phyloP scores from a whole-genome alignment of 345 rosid genomes.

The Punica granatum region DNA sequence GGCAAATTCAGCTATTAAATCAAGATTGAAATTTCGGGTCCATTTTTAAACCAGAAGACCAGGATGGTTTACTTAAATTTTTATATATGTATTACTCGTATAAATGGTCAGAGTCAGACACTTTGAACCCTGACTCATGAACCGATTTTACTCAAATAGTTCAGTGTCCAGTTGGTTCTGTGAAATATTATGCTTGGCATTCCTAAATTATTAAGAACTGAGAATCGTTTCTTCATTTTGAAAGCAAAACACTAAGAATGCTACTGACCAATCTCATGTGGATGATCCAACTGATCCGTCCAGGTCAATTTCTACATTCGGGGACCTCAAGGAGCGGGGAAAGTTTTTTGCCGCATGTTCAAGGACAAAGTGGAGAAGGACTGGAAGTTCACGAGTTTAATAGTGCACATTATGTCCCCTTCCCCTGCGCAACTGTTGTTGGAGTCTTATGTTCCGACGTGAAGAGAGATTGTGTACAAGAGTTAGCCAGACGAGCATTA shows the following conservation, averaged over 20 bases:
- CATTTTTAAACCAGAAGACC: neutral
- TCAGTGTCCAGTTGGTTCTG: neutral
- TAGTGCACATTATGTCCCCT: slow-evolving; percentile 72
- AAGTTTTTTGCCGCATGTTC: slow-evolving; percentile 84
- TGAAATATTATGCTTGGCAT: neutral
- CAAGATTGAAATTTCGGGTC: neutral
- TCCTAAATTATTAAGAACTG: neutral
- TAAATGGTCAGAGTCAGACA: neutral
- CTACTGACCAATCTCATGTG: neutral
- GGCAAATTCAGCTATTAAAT: neutral
- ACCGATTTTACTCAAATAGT: neutral
- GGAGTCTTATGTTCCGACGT: slow-evolving; percentile 84
- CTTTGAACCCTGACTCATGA: neutral
- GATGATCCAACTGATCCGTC: neutral
- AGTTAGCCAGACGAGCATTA: neutral
- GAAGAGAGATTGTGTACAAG: slow-evolving; percentile 13
- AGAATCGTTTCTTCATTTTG: neutral
- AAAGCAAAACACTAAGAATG: neutral
- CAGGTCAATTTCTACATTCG: slow-evolving; percentile 79
- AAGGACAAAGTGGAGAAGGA: slow-evolving; percentile 73
- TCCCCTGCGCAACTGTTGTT: slow-evolving; percentile 59
- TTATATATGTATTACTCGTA: neutral
- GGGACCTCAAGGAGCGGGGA: slow-evolving; percentile 95
- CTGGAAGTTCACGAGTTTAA: slow-evolving; percentile 81
- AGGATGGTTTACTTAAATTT: neutral